These are phyloP conservation scores for Rhodamnia rubescens DNA, from an alignment of 345 rosid species.

Conservation along the genomic window DNA sequence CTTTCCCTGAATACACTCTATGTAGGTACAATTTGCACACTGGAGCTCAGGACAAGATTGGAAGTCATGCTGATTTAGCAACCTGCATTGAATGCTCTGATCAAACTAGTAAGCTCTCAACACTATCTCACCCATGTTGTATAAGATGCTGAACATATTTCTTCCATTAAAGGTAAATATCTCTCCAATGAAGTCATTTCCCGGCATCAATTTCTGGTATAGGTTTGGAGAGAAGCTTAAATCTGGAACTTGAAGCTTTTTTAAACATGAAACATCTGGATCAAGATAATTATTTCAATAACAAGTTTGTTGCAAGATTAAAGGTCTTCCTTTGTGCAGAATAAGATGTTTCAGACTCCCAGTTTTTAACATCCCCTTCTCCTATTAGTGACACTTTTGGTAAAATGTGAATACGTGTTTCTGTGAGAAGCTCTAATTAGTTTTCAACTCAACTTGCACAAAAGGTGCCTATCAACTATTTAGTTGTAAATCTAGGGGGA, in stretches of 20 bases:
- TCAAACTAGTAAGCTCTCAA: constrained; percentile 44
- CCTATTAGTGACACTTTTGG: background rate
- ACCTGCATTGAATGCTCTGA: constrained; percentile 47
- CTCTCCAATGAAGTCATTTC: background rate
- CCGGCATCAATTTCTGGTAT: background rate
- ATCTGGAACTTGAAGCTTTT: background rate
- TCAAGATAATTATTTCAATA: background rate
- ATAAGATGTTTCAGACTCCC: background rate
- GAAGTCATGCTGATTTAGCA: constrained; percentile 66
- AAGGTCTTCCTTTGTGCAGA: background rate
- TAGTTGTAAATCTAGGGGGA: background rate
- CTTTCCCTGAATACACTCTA: background rate
- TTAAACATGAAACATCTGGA: background rate
- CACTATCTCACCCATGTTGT: background rate
- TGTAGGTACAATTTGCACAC: constrained; percentile 52
- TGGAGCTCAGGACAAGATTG: constrained; percentile 30
- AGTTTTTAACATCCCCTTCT: background rate
- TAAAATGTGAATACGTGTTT: background rate
- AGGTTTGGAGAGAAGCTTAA: background rate
- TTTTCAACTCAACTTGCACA: background rate
- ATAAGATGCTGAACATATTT: background rate
- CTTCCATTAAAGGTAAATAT: background rate
- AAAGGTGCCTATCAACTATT: background rate
- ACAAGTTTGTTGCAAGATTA: background rate
- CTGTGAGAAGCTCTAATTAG: background rate